Evolutionary conservation across 164 flowering plant species (phyloP), one percentile per base, ranked within the genome.

Genomic region (Akebia trifoliata): DNA sequence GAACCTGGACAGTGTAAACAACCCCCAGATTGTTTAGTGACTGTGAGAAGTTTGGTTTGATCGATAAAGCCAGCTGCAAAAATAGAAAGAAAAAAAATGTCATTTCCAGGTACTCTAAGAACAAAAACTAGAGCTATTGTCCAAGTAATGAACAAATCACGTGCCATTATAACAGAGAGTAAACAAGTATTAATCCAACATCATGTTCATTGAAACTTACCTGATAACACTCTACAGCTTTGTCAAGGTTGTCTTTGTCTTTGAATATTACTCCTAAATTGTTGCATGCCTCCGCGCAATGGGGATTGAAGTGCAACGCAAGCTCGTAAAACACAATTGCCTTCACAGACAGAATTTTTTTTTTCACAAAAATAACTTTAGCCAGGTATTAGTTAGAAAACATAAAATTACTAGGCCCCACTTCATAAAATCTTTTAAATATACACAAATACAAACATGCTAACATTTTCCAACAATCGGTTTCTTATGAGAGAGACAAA

Each of bases 281-380:
- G 78, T 94, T 94, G 79, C 99, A 94, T 67, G 99, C 99, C 74
- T 94, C 97, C 17, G 96, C 99, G 79, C 99, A 94, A 40, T 85
- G 89, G 53, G 97, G 96, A 75, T 90, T 94, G 75, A 94, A 94
- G 65, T 94, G 97, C 71, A 94, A 79, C 40, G 99, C 97, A 36
- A 94, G 93, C 63, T 94, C 97, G 70, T 94, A 94, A 59, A 88
- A 94, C 30, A 94, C 95, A 70, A 88, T 85, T 59, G 97, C 96
- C 99, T 94, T 73, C 80, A 77, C 8, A 61, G 54, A 68, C 18
- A 43, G 53, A 73, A 57, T 2, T 38, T 34, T 9, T 62, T 58
- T 54, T n/a, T n/a, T n/a, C n/a, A 31, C 31, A 53, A 58, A 47
- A 28, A 9, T 45, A 31, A 38, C 49, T 45, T 51, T 57, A 51